Percentiles rank a stretch among this genome's conserved stretches.
These are phyloP conservation scores for Hypoxylon intermedium DNA, from an alignment of 495 filamentous ascomycete genomes.

Conservation along the genomic window DNA sequence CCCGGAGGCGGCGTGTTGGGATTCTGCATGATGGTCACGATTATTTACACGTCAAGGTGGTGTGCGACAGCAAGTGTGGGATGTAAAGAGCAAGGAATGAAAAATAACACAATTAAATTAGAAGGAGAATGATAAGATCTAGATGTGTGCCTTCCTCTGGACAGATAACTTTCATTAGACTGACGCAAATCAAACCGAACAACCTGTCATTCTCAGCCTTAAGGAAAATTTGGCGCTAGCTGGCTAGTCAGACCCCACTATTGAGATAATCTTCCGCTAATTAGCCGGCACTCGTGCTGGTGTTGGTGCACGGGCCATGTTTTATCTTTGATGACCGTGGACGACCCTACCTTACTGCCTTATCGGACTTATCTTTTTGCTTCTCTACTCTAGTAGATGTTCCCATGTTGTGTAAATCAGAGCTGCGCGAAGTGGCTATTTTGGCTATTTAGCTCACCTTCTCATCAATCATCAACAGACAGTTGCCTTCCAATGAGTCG, in stretches of 20 bases:
- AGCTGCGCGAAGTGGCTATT: too few species aligned
- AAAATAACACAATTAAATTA: conserved; percentile 10
- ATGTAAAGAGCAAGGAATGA: not conserved
- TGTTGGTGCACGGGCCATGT: conserved; percentile 10
- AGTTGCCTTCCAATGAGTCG: too few species aligned
- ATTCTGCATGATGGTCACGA: conserved; percentile 34
- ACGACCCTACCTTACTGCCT: too few species aligned
- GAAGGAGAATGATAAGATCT: conserved; percentile 22
- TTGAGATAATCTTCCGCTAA: conserved; percentile 12
- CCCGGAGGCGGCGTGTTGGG: conserved; percentile 34
- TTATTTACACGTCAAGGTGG: not conserved
- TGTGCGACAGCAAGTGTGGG: not conserved
- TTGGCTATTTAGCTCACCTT: too few species aligned
- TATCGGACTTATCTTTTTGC: too few species aligned
- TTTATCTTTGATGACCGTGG: too few species aligned
- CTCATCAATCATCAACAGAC: too few species aligned
- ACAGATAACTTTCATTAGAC: conserved; percentile 15
- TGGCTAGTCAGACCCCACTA: conserved; percentile 7
- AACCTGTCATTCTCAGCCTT: conserved; percentile 44
- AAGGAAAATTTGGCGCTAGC: conserved; percentile 27
- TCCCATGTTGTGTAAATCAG: too few species aligned
- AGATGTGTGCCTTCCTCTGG: conserved; percentile 7
- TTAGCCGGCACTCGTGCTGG: conserved; percentile 12
- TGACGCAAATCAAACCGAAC: conserved; percentile 42
- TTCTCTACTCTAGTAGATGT: too few species aligned